phyloP scores from a whole-genome alignment of 352 stramenopile species.

The Pythium aristosporum region DNA sequence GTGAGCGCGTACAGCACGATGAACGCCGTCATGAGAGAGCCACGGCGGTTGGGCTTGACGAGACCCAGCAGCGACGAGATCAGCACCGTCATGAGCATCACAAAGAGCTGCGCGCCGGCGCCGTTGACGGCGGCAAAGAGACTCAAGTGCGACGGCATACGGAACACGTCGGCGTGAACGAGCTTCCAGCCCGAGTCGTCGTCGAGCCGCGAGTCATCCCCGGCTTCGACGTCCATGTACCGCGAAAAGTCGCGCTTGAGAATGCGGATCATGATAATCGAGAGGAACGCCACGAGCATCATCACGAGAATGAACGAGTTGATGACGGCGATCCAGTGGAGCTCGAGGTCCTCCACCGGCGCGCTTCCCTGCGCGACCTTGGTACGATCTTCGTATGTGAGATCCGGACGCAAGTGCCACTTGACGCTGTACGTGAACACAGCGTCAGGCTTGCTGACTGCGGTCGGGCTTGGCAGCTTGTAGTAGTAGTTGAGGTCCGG shows the following conservation, averaged over 20 bases:
- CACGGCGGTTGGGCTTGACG: constrained; percentile 93
- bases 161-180: constrained; percentile 96
- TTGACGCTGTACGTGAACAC: constrained; percentile 97
- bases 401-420: constrained; percentile 88
- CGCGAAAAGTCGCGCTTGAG: constrained; percentile 98
- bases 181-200: constrained; percentile 98
- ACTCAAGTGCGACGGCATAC: constrained; percentile 88
- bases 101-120: constrained; percentile 93
- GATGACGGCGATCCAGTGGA: constrained; percentile 99
- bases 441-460: constrained; percentile 41
- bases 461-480: constrained; percentile 44
- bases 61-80: constrained; percentile 89
- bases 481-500: constrained; percentile 61
- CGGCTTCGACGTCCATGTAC: constrained; percentile 94
- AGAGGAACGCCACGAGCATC: constrained; percentile 95
- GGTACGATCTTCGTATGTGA: constrained; percentile 91
- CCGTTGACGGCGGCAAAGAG: constrained; percentile 93
- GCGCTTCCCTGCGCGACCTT: constrained; percentile 54
- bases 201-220: constrained; percentile 84
- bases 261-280: constrained; percentile 96
- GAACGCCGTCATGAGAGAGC: constrained; percentile 91
- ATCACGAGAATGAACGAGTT: constrained; percentile 98
- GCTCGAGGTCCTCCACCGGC: constrained; percentile 70
- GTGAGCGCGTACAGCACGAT: constrained; percentile 95
- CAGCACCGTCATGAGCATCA: constrained; percentile 91